Percentiles rank a stretch among this genome's conserved stretches.
These are phyloP conservation scores for Delonix regia DNA, from an alignment of 306 rosid genomes.

Conservation along the genomic window DNA sequence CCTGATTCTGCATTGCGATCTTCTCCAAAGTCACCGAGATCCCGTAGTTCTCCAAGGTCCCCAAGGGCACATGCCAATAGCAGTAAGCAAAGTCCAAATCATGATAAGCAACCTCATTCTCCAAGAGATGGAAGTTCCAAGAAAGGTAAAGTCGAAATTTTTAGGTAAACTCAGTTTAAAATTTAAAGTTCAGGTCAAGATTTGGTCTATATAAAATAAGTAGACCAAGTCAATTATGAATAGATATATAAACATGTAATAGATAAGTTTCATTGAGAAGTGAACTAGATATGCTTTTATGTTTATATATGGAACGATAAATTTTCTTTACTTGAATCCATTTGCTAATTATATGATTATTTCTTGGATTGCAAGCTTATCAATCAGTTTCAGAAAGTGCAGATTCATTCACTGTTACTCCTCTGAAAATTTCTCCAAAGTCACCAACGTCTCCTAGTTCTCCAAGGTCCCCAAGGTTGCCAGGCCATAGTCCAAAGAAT, in stretches of 20 bases:
- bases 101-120: slow-evolving; percentile 42
- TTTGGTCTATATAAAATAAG: background rate
- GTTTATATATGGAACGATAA: no score
- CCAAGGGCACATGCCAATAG: slow-evolving; percentile 43
- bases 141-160: slow-evolving; percentile 47
- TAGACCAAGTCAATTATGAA: background rate
- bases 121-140: slow-evolving; percentile 56
- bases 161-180: no score
- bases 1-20: slow-evolving; percentile 49
- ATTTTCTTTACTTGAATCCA: background rate
- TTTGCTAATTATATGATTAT: background rate
- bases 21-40: slow-evolving; percentile 46
- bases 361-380: background rate
- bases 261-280: background rate
- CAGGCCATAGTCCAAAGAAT: slow-evolving; percentile 29
- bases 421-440: slow-evolving; percentile 4
- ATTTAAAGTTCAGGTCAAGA: no score
- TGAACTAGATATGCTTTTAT: background rate
- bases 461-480: slow-evolving; percentile 42
- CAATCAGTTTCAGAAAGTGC: background rate
- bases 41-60: slow-evolving; percentile 34
- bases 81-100: slow-evolving; percentile 45
- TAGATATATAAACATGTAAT: background rate
- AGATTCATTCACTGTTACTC: background rate
- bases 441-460: background rate